phyloP scores from a whole-genome alignment of 2,329 filamentous ascomycete species.

The Aspergillus viridinutans region DNA sequence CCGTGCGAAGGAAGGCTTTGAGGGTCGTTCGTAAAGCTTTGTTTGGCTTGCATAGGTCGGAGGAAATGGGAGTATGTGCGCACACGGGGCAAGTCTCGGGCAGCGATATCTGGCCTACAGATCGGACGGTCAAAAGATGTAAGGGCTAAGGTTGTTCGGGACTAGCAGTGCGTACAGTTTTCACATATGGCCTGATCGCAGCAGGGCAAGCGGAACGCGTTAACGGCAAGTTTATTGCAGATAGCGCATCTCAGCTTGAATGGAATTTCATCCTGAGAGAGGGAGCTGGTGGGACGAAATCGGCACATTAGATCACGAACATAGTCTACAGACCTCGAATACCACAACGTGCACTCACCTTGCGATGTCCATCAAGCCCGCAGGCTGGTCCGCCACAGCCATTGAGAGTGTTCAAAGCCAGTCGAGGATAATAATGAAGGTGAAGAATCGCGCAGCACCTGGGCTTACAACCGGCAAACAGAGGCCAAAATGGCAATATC shows the following conservation, averaged over 20 bases:
- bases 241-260: constrained; percentile 92
- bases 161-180: constrained; percentile 60
- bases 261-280: constrained; percentile 81
- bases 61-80: constrained; percentile 82
- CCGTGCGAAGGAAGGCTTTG: constrained; percentile 82
- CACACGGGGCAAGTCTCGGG: constrained; percentile 84
- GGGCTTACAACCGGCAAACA: constrained; percentile 10
- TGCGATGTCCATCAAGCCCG: constrained; percentile 42
- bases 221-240: constrained; percentile 85
- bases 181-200: constrained; percentile 95
- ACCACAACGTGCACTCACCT: constrained; percentile 24
- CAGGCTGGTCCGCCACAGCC: constrained; percentile 38
- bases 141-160: neutral
- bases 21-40: constrained; percentile 91
- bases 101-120: constrained; percentile 67
- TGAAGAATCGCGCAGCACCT: neutral
- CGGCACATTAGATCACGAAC: neutral
- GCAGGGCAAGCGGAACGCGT: constrained; percentile 86
- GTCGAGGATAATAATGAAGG: neutral
- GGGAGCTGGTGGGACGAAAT: constrained; percentile 51
- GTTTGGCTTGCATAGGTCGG: constrained; percentile 81
- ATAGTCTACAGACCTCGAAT: no score
- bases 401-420: constrained; percentile 20
- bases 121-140: neutral
- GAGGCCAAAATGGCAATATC: constrained; percentile 10